Percentiles rank a stretch among this genome's conserved stretches.
phyloP scores from a whole-genome alignment of 179 eudicot species.

The Vitellaria paradoxa region DNA sequence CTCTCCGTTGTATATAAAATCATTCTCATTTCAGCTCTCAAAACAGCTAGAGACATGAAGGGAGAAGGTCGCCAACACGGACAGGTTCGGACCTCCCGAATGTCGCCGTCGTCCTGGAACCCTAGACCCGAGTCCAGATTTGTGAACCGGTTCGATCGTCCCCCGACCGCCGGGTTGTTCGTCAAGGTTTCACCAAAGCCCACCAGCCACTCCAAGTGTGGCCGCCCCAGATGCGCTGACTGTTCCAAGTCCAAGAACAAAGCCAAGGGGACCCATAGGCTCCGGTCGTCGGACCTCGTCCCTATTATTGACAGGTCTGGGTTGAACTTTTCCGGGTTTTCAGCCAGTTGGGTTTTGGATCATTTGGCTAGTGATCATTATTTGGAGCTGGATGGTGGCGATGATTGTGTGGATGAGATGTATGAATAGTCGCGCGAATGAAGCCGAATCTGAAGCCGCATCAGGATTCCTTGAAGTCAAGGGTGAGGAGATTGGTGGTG shows the following conservation, averaged over 20 bases:
- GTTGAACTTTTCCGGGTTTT: constrained; percentile 34
- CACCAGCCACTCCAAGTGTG: constrained; percentile 69
- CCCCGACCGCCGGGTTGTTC: constrained; percentile 55
- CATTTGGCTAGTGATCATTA: constrained; percentile 21
- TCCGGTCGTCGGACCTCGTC: constrained; percentile 20
- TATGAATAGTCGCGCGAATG: constrained; percentile 9
- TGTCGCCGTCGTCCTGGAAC: constrained; percentile 25
- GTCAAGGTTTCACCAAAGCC: constrained; percentile 54
- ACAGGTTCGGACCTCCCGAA: constrained; percentile 40
- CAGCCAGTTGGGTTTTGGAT: constrained; percentile 43
- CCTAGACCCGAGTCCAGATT: constrained; percentile 17
- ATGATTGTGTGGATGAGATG: constrained; percentile 15
- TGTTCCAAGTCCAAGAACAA: constrained; percentile 58
- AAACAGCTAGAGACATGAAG: constrained; percentile 40
- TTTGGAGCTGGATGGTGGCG: constrained; percentile 13
- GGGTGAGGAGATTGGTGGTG: constrained; percentile 6
- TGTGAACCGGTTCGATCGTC: constrained; percentile 28
- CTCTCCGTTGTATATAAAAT: neutral
- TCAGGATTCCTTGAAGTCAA: constrained; percentile 10
- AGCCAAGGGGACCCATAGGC: constrained; percentile 48
- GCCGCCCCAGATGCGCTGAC: constrained; percentile 30
- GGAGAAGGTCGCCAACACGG: constrained; percentile 71
- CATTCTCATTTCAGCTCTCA: constrained; percentile 8
- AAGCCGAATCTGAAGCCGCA: neutral
- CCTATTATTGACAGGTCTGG: constrained; percentile 20